Percentiles rank a stretch among this genome's conserved stretches.
Evolutionary conservation across 192 early-diverging fungal genomes (phyloP).

Genomic region (Coemansia biformis): DNA sequence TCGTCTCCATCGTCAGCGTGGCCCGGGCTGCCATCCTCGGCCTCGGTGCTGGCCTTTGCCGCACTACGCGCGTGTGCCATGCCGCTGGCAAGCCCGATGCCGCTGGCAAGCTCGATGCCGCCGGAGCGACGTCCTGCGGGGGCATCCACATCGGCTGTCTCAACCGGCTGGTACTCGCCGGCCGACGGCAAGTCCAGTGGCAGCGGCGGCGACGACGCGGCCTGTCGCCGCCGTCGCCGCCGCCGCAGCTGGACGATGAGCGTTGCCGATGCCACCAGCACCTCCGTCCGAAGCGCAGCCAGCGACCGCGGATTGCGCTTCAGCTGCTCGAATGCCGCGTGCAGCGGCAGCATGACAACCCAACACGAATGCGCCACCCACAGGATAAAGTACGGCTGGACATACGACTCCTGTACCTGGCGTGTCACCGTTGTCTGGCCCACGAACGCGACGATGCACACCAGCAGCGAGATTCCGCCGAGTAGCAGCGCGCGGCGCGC

Average conservation of each 20-base stretch:
- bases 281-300: constrained; percentile 25
- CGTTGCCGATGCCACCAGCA: constrained; percentile 40
- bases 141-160: constrained; percentile 9
- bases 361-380: constrained; percentile 52
- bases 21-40: background rate
- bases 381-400: constrained; percentile 52
- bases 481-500: constrained; percentile 35
- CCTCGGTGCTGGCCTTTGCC: constrained; percentile 6
- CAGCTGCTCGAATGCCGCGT: constrained; percentile 31
- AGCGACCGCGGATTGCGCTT: constrained; percentile 30
- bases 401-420: constrained; percentile 44
- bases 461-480: constrained; percentile 25
- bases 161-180: constrained; percentile 20
- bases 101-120: background rate
- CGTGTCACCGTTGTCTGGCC: constrained; percentile 38
- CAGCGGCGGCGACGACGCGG: background rate
- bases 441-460: constrained; percentile 43
- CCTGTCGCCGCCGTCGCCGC: background rate
- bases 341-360: constrained; percentile 42
- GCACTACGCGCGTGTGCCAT: constrained; percentile 2
- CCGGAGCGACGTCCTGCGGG: background rate
- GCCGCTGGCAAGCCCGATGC: background rate
- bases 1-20: background rate
- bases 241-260: constrained; percentile 30
- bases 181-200: background rate